A percentile compares a stretch with the other conserved stretches of the same genome.
Evolutionary conservation across 2,329 filamentous ascomycete genomes (phyloP).

Genomic region (Botrytis porri): DNA sequence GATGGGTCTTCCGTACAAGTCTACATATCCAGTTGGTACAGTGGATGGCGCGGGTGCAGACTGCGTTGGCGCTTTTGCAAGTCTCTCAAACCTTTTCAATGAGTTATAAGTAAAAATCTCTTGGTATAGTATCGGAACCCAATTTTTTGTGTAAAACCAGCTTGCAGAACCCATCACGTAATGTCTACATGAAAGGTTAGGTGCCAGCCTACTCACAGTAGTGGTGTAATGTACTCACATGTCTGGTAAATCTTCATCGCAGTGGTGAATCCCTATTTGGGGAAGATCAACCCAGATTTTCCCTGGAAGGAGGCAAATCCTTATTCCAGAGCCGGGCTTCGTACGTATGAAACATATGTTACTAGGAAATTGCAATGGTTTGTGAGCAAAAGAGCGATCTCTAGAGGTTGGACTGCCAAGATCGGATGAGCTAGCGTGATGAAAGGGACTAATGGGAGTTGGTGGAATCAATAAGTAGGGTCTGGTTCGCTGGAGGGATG

Average conservation of each 20-base stretch:
- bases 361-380: neutral
- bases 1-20: neutral
- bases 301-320: neutral
- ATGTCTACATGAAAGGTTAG: neutral
- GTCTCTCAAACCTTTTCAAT: neutral
- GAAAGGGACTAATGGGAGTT: neutral
- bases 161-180: neutral
- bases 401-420: too few species aligned
- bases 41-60: neutral
- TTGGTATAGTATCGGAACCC: neutral
- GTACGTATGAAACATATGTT: neutral
- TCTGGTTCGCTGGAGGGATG: neutral
- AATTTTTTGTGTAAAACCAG: neutral
- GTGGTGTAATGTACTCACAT: neutral
- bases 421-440: neutral
- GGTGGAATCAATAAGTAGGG: neutral
- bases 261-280: neutral
- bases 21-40: neutral
- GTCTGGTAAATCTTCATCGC: neutral
- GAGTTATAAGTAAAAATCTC: neutral
- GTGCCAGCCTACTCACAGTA: too few species aligned
- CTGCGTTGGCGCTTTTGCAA: neutral
- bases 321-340: neutral
- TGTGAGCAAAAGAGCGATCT: neutral
- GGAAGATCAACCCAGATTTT: constrained; percentile 4